Evolutionary conservation across 2,329 filamentous ascomycete species (phyloP).

Genomic region (Cryphonectria nitschkei): DNA sequence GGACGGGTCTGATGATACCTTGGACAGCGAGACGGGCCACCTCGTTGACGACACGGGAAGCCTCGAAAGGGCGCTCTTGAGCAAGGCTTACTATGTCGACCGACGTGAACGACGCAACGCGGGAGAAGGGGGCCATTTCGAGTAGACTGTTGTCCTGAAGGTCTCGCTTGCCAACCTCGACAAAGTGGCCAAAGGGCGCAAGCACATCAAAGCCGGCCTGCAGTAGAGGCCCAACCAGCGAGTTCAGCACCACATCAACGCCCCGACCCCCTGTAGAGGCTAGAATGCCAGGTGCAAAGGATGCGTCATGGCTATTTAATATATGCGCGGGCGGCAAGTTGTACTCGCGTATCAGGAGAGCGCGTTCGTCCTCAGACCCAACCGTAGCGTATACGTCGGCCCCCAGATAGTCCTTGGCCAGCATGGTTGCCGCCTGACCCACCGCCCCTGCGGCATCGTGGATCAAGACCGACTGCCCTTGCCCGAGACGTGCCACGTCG

Average conservation of each 20-base stretch:
- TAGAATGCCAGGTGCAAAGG: neutral
- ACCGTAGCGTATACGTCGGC: slow-evolving; percentile 47
- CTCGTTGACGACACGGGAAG: no score
- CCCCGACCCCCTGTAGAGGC: slow-evolving; percentile 6
- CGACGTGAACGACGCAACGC: no score
- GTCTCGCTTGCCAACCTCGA: slow-evolving; percentile 40
- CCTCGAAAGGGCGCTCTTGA: no score
- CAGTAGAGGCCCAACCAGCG: slow-evolving; percentile 33
- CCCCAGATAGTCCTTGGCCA: slow-evolving; percentile 37
- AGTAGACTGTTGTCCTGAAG: slow-evolving; percentile 24
- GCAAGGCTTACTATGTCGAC: no score
- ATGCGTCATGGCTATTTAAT: slow-evolving; percentile 32
- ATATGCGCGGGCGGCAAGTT: slow-evolving; percentile 44
- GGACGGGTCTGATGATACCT: no score
- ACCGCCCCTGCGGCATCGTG: slow-evolving; percentile 47
- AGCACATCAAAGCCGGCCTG: slow-evolving; percentile 37
- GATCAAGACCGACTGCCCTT: slow-evolving; percentile 43
- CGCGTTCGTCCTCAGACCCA: slow-evolving; percentile 36
- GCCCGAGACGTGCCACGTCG: slow-evolving; percentile 35
- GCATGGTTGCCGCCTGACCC: slow-evolving; percentile 49
- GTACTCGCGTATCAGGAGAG: slow-evolving; percentile 38
- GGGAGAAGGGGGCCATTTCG: no score
- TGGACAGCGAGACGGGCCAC: no score
- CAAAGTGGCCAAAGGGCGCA: slow-evolving; percentile 36
- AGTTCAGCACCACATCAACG: slow-evolving; percentile 28